Base-by-base conservation (phyloP, 2,329 filamentous ascomycete genomes). In the Aspergillus awamori region DNA sequence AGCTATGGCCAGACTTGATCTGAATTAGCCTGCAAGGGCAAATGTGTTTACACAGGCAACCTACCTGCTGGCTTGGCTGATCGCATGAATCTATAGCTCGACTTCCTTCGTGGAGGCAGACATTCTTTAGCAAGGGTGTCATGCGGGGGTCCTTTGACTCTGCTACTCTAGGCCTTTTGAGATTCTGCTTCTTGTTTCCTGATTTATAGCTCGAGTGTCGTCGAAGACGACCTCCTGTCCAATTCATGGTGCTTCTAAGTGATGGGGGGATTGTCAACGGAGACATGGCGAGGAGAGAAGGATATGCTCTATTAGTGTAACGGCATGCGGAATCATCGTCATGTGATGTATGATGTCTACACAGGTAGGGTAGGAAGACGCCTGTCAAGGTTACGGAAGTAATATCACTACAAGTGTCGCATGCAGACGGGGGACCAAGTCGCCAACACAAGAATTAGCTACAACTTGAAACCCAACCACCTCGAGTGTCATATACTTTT, bases 171-270 rank as follows among this genome's bases (percentile, higher is more conserved):
- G 70, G 69, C 59, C 71, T 76, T 41, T 70, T 72, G 60, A 78
- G 77, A 39, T 71, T 71, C 45, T 74, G 70, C 68, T 76, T 66
- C 74, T 72, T 33, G 60, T 59, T 51, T 69, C 72, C 57, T 67
- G 70, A 61, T 39, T 67, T 69, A 56, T 69, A 72, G 11, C 33
- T 36, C 33, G 76, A 76, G 65, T 79, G 74, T 39, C 78, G 77
- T 53, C 74, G 73, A 24, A 81, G 69, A 57, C 74, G 74, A 33
- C 79, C 78, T 58, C 78, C 78, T 24, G 76, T 80, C 79, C 79
- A 80, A 58, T 80, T 80, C 79, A 81, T 81, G 7, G 13, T 53
- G 26, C 10, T 43, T 5, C 38, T 24, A 30, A 30, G 8, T 24
- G 55, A 17, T 17, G n/a, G 8, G 36, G 17, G 3, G 7, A 49